These are phyloP conservation scores for Chenopodium quinoa DNA, from an alignment of 148 eudicot species.

Conservation along the genomic window DNA sequence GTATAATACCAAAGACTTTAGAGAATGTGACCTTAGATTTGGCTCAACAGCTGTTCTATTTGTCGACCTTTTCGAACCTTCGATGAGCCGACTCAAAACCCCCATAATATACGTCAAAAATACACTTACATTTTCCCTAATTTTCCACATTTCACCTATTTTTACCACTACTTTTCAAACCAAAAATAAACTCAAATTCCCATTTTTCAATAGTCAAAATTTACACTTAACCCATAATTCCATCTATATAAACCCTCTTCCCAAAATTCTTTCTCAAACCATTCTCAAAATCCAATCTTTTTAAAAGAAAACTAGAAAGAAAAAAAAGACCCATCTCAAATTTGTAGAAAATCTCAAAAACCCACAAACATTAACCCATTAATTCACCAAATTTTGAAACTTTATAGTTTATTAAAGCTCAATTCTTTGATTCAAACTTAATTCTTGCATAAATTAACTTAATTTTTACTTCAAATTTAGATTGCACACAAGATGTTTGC, in stretches of 20 bases:
- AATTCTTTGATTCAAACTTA: conserved; percentile 15
- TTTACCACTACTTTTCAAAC: conserved; percentile 8
- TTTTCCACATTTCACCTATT: conserved; percentile 11
- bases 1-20: neutral
- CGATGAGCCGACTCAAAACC: conserved; percentile 26
- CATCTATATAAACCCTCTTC: conserved; percentile 31
- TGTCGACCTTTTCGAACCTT: conserved; percentile 15
- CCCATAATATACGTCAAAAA: conserved; percentile 8
- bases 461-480: conserved; percentile 3
- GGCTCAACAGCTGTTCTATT: conserved; percentile 18
- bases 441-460: neutral
- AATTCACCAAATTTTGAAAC: neutral
- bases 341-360: neutral
- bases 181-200: neutral
- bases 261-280: neutral
- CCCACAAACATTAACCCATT: neutral
- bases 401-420: neutral
- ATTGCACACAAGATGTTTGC: conserved; percentile 39
- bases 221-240: neutral
- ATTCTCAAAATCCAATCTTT: conserved; percentile 4
- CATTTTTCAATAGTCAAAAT: neutral
- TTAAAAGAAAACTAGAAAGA: too few relatives aligned
- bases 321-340: too few relatives aligned
- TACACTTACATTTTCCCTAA: neutral
- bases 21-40: conserved; percentile 26